phyloP scores from a whole-genome alignment of 192 early-diverging fungal genomes.

The Backusella macrospora region DNA sequence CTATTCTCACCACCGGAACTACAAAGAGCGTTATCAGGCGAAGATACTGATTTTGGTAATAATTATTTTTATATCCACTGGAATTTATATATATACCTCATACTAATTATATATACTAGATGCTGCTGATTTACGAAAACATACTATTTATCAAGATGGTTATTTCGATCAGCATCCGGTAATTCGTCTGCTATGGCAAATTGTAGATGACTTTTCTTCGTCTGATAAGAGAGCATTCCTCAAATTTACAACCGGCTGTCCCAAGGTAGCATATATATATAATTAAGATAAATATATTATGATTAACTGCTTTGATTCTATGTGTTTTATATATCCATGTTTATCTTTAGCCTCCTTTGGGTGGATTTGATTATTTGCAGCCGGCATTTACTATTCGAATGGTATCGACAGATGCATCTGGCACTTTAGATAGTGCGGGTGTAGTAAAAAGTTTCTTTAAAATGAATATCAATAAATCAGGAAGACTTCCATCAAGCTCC shows the following conservation, averaged over 20 bases:
- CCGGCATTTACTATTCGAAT: conserved; percentile 63
- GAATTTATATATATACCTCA: background rate
- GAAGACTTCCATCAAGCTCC: conserved; percentile 61
- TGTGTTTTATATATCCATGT: background rate
- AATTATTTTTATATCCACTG: background rate
- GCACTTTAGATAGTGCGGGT: conserved; percentile 32
- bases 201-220: conserved; percentile 60
- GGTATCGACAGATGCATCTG: conserved; percentile 38
- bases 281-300: background rate
- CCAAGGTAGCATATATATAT: conserved; percentile 50
- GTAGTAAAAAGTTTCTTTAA: conserved; percentile 64
- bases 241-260: conserved; percentile 79
- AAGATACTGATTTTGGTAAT: conserved; percentile 63
- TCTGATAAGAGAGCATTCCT: conserved; percentile 67
- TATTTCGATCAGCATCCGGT: conserved; percentile 74
- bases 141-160: conserved; percentile 70
- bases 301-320: background rate
- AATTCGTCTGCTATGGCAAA: conserved; percentile 69
- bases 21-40: conserved; percentile 67
- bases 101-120: conserved; percentile 51
- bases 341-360: conserved; percentile 56
- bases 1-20: conserved; percentile 91
- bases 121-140: conserved; percentile 58
- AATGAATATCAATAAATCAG: conserved; percentile 54
- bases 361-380: conserved; percentile 60